These are phyloP conservation scores for Rhynchospora pubera DNA, from an alignment of 176 grass and related monocot genomes.

Conservation along the genomic window DNA sequence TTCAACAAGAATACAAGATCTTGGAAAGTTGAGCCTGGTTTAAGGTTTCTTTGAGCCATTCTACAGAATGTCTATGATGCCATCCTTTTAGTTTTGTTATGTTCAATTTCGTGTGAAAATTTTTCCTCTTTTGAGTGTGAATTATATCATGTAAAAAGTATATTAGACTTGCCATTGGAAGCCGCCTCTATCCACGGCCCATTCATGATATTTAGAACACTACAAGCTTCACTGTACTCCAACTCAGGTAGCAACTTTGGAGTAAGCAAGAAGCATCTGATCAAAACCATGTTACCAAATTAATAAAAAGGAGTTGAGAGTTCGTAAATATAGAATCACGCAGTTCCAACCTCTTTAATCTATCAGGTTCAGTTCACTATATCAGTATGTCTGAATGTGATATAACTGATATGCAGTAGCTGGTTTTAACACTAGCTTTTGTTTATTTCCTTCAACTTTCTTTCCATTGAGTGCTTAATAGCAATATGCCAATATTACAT, in stretches of 20 bases:
- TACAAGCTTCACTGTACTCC: conserved; percentile 83
- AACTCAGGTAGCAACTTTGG: conserved; percentile 89
- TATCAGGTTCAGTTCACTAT: neutral
- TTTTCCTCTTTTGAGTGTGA: neutral
- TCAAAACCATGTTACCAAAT: neutral
- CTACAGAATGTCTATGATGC: neutral
- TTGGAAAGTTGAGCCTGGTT: neutral
- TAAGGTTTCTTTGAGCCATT: too few relatives aligned
- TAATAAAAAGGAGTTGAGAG: neutral
- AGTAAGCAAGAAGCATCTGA: conserved; percentile 90
- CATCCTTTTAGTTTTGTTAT: neutral
- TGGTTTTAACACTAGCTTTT: neutral
- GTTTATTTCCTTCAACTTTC: neutral
- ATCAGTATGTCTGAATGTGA: neutral
- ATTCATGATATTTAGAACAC: conserved; percentile 96
- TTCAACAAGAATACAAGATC: neutral
- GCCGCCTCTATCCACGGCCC: conserved; percentile 85
- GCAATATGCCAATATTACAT: neutral
- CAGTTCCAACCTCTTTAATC: neutral
- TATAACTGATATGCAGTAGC: neutral
- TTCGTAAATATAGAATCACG: neutral
- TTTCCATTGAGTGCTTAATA: neutral
- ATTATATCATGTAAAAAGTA: neutral
- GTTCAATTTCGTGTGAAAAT: neutral
- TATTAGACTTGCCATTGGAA: conserved; percentile 40